Evolutionary conservation across 2,329 filamentous ascomycete species (phyloP).

Genomic region (Cyphellophora attinorum): DNA sequence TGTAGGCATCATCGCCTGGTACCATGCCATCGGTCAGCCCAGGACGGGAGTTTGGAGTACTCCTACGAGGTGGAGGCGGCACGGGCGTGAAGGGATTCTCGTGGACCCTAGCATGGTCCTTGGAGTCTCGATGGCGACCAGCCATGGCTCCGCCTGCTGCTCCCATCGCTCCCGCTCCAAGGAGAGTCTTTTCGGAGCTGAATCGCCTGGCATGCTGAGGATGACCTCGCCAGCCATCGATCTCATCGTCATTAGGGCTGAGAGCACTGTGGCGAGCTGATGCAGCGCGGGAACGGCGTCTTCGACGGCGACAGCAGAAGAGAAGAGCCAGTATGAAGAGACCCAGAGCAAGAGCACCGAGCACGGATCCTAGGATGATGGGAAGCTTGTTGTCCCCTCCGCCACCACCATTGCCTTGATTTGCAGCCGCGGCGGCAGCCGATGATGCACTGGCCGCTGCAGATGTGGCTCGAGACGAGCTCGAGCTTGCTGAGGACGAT

Average conservation of each 20-base stretch:
- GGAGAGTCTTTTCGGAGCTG: slow-evolving; percentile 1
- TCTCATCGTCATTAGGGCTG: slow-evolving; percentile 14
- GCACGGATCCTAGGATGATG: slow-evolving; percentile 16
- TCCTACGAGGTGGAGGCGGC: slow-evolving; percentile 15
- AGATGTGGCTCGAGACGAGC: slow-evolving; percentile 6
- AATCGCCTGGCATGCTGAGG: slow-evolving; percentile 3
- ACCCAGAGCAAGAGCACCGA: slow-evolving; percentile 15
- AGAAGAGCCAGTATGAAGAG: slow-evolving; percentile 12
- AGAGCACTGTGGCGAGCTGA: slow-evolving; percentile 15
- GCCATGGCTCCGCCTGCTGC: too few relatives aligned
- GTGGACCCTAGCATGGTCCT: slow-evolving; percentile 12
- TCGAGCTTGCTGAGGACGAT: slow-evolving; percentile 1
- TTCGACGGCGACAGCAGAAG: slow-evolving; percentile 10
- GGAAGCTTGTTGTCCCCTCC: slow-evolving; percentile 8
- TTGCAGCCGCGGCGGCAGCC: slow-evolving; percentile 2
- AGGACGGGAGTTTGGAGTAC: slow-evolving; percentile 11
- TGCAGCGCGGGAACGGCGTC: slow-evolving; percentile 4
- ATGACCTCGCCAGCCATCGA: slow-evolving; percentile 15
- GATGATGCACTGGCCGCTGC: slow-evolving; percentile 8
- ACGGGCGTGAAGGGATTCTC: slow-evolving; percentile 18
- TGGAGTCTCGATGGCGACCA: too few relatives aligned
- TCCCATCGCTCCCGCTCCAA: slow-evolving; percentile 13
- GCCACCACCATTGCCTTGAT: slow-evolving; percentile 1
- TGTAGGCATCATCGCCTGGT: slow-evolving; percentile 9
- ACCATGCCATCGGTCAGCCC: slow-evolving; percentile 11